Conservation (phyloP, 768 basidiomycete genomes). For the Tricholoma bakamatsutake region DNA sequence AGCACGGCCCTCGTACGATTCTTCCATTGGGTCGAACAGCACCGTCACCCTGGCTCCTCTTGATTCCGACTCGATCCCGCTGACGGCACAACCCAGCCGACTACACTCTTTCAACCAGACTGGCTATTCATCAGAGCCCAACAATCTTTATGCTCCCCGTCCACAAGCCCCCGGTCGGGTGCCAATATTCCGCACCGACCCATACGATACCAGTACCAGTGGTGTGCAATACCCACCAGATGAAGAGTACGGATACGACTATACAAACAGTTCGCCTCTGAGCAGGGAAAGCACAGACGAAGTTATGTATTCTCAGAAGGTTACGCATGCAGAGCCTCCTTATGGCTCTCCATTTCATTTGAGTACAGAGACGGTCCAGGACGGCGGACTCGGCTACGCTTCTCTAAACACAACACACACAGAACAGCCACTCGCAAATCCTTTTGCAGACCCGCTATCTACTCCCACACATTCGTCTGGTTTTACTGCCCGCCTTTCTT, state of each 20-base stretch:
- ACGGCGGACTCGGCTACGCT: background rate
- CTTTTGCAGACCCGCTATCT: background rate
- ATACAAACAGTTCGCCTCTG: constrained; percentile 3
- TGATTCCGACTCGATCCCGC: constrained; percentile 33
- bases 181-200: constrained; percentile 9
- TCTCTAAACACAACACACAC: background rate
- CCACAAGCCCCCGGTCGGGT: constrained; percentile 26
- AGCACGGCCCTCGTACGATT: constrained; percentile 11
- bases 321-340: constrained; percentile 9
- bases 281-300: constrained; percentile 24
- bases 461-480: background rate
- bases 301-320: constrained; percentile 12
- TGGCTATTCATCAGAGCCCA: constrained; percentile 30
- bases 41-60: constrained; percentile 20
- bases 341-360: background rate
- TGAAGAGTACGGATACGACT: constrained; percentile 12
- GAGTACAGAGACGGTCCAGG: constrained; percentile 2
- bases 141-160: constrained; percentile 44
- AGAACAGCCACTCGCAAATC: background rate
- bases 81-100: constrained; percentile 27
- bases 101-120: constrained; percentile 22
- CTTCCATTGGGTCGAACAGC: constrained; percentile 15
- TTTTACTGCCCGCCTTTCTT: background rate
- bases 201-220: background rate
- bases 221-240: background rate